Evolutionary conservation across 2,329 filamentous ascomycete species (phyloP), one percentile per base, ranked within the genome.

Genomic region (Colletotrichum sp.): DNA sequence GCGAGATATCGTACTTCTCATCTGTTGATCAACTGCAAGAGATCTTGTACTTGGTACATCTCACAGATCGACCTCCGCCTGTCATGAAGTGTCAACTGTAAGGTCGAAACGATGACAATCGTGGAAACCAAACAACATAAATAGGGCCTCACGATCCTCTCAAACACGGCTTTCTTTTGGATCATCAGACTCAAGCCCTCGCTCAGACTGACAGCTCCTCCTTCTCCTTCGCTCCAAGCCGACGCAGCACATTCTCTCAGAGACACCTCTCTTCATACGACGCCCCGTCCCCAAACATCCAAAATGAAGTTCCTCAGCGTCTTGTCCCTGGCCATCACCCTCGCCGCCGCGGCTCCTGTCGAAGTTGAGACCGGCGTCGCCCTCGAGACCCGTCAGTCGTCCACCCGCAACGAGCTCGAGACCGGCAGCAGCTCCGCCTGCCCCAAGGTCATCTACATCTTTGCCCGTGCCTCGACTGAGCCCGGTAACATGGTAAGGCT

Each of bases 401-500:
- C 48, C 39, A 80, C 78, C 8, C 77, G 78, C 36, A 80, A 80
- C 39, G 83, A 84, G 36, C 80, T 84, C 22, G 77, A 80, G 56
- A 64, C 72, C 8, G 83, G 83, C 34, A 79, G 72, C 61, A 76
- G 78, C 18, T 77, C 78, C 58, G 78, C 79, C 48, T 86, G 85
- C 78, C 85, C 85, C 4, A 76, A 71, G 8, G 83, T 81, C 62
- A 86, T 86, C 78, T 82, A 85, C 79, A 82, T 86, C 80, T 86
- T 79, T 73, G 85, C 85, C 60, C 83, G 85, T n/a, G 85, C 80
- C 60, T 85, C 85, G 6, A 83, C 81, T 13, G 85, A 86, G 77
- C 9, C 72, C 8, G 85, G 85, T 36, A 86, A 86, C 79, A 81
- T 86, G 81, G 85, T 84, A 76, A 75, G 71, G 3, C n/a, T 16